Conservation (phyloP, 2,329 filamentous ascomycete species). For the Sphaerulina musiva region DNA sequence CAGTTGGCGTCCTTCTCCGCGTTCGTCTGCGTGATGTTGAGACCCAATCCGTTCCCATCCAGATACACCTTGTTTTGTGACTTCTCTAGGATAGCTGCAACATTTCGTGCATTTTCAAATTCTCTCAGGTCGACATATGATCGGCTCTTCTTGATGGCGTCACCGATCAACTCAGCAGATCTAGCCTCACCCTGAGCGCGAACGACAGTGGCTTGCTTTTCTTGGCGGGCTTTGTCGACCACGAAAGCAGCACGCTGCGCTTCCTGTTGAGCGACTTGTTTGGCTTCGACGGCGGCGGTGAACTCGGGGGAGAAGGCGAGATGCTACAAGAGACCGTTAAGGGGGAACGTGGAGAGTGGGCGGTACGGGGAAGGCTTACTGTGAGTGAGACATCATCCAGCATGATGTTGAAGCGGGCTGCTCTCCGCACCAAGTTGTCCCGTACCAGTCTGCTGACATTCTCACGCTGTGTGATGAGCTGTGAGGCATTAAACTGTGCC, state of each 20-base stretch:
- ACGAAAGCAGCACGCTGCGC: slow-evolving; percentile 95
- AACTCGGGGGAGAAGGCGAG: slow-evolving; percentile 64
- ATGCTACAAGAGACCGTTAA: slow-evolving; percentile 41
- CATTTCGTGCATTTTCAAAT: slow-evolving; percentile 89
- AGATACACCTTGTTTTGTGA: slow-evolving; percentile 90
- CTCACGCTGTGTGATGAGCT: slow-evolving; percentile 98
- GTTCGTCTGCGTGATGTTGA: slow-evolving; percentile 61
- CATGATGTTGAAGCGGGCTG: slow-evolving; percentile 93
- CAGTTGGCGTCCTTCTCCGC: slow-evolving; percentile 13
- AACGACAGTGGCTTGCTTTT: slow-evolving; percentile 98
- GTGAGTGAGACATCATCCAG: slow-evolving; percentile 96
- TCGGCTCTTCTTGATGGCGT: slow-evolving; percentile 99
- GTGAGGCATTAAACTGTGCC: slow-evolving; percentile 95
- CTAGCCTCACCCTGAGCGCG: slow-evolving; percentile 98
- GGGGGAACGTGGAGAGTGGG: background rate
- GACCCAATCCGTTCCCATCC: slow-evolving; percentile 79
- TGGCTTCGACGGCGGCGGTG: slow-evolving; percentile 62
- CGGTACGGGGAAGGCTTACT: slow-evolving; percentile 22
- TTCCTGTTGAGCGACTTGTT: slow-evolving; percentile 74
- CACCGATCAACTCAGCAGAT: slow-evolving; percentile 94
- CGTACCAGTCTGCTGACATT: slow-evolving; percentile 86
- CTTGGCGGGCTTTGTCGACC: slow-evolving; percentile 96
- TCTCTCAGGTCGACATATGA: slow-evolving; percentile 95
- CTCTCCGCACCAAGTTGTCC: slow-evolving; percentile 84
- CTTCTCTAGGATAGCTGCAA: slow-evolving; percentile 84